Evolutionary conservation across 2,329 filamentous ascomycete genomes (phyloP).

Genomic region (Xylaria sp.): DNA sequence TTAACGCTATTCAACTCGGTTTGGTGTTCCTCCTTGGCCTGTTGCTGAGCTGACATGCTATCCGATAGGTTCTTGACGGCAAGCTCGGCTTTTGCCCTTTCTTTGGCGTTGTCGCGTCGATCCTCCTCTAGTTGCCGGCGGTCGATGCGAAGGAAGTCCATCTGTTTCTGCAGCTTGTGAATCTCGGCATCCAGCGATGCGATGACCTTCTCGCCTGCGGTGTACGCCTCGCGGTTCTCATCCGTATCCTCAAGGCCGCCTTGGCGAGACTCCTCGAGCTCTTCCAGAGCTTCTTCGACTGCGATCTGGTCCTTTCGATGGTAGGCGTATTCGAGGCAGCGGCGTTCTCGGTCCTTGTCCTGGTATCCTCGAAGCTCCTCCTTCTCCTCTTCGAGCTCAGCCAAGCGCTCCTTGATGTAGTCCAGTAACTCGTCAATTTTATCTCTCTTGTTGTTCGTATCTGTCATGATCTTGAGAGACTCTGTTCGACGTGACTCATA

Average conservation of each 20-base stretch:
- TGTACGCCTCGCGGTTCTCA: conserved; percentile 69
- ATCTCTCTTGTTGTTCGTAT: conserved; percentile 87
- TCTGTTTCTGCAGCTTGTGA: conserved; percentile 70
- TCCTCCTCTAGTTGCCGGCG: conserved; percentile 85
- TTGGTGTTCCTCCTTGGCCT: conserved; percentile 65
- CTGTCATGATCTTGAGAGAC: conserved; percentile 92
- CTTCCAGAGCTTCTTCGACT: conserved; percentile 70
- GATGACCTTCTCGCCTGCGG: conserved; percentile 74
- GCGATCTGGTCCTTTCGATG: conserved; percentile 84
- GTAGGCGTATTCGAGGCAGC: conserved; percentile 91
- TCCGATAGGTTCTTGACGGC: conserved; percentile 78
- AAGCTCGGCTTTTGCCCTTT: conserved; percentile 79
- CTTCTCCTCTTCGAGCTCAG: conserved; percentile 92
- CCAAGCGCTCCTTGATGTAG: conserved; percentile 85
- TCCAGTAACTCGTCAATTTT: conserved; percentile 92
- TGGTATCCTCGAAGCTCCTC: conserved; percentile 91
- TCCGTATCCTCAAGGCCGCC: conserved; percentile 81
- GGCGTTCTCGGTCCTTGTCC: conserved; percentile 85
- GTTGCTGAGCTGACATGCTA: conserved; percentile 71
- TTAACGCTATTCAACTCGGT: conserved; percentile 67
- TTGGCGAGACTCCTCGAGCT: conserved; percentile 74
- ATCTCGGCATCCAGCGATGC: conserved; percentile 73
- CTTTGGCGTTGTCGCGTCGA: conserved; percentile 72
- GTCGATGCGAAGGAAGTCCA: conserved; percentile 80
- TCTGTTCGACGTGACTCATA: conserved; percentile 90